Conservation (phyloP, 2,329 filamentous ascomycete species). For the Pezicula neosporulosa region DNA sequence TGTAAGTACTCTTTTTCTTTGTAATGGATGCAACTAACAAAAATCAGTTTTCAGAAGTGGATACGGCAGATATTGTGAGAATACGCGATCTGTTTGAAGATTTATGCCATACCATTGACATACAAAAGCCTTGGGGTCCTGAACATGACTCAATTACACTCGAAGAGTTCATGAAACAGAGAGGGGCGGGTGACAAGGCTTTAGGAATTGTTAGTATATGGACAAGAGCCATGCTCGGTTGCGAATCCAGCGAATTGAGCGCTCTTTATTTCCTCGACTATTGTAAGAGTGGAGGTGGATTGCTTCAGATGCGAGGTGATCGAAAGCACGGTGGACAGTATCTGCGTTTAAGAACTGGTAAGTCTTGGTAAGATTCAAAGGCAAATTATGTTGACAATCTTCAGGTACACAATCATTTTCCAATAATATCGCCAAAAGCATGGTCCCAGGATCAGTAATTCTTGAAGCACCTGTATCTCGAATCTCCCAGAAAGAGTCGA, state of each 20-base stretch:
- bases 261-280: conserved; percentile 53
- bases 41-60: conserved; percentile 1
- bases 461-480: conserved; percentile 23
- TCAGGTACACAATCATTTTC: conserved; percentile 24
- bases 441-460: conserved; percentile 16
- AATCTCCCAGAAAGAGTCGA: conserved; percentile 26
- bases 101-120: conserved; percentile 4
- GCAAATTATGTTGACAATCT: conserved; percentile 26
- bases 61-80: conserved; percentile 1
- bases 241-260: conserved; percentile 43
- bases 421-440: conserved; percentile 28
- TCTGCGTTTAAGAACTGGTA: conserved; percentile 1
- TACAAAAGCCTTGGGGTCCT: not conserved
- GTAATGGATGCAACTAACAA: too few species aligned
- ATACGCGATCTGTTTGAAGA: conserved; percentile 1
- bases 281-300: conserved; percentile 46
- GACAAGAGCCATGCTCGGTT: conserved; percentile 42
- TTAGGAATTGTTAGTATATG: conserved; percentile 1
- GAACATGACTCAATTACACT: conserved; percentile 6
- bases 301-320: conserved; percentile 49
- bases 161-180: conserved; percentile 6
- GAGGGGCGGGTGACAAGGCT: conserved; percentile 5
- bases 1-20: not conserved
- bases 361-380: conserved; percentile 33
- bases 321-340: conserved; percentile 40